Base-by-base conservation (phyloP, 768 basidiomycete species). In the Rhodosporidiobolus sp. region DNA sequence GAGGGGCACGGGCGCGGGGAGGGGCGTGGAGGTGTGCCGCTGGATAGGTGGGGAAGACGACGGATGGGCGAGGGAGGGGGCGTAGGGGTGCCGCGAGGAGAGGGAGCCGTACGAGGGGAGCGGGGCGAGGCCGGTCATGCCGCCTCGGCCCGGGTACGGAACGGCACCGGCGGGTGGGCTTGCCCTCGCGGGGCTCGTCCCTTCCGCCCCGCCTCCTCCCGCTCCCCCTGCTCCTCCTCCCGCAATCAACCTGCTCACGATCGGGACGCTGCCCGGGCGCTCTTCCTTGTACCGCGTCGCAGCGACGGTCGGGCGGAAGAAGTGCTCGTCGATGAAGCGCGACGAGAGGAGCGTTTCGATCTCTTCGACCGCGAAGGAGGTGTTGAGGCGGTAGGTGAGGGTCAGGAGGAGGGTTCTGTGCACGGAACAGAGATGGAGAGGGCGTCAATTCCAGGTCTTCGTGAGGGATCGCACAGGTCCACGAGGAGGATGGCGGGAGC, bases 261-360 rank as follows among this genome's bases (percentile, higher is more conserved):
- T 64, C 1, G 78, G 74, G 11, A 76, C 30, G 9, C 72, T 72
- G 22, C 78, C 76, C 16, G 74, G 65, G 60, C 63, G 54, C 1
- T 32, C 54, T 3, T 54, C 53, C 30, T 68, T 57, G 34, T 64
- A 60, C 11, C 53, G 61, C 1, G 66, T 64, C n/a, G 49, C 69
- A 45, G 67, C 68, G 57, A 78, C 54, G 6, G 78, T 78, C 17
- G 78, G 78, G 62, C 66, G 50, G 63, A 79, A 79, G 55, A 77
- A 78, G 63, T 79, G 77, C 28, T 79, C 77, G 63, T 79, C 77
- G 63, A 79, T 72, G 69, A 79, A 79, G 35, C 76, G 57, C 0
- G 76, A 77, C 53, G 69, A 73, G 54, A 78, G 65, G 32, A 79
- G 62, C 12, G 77, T 78, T 52, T 79, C 78, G 50, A 76, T 77